A percentile compares a stretch with the other conserved stretches of the same genome.
phyloP scores from a whole-genome alignment of 2,329 filamentous ascomycete genomes.

The Cryphonectria japonica region DNA sequence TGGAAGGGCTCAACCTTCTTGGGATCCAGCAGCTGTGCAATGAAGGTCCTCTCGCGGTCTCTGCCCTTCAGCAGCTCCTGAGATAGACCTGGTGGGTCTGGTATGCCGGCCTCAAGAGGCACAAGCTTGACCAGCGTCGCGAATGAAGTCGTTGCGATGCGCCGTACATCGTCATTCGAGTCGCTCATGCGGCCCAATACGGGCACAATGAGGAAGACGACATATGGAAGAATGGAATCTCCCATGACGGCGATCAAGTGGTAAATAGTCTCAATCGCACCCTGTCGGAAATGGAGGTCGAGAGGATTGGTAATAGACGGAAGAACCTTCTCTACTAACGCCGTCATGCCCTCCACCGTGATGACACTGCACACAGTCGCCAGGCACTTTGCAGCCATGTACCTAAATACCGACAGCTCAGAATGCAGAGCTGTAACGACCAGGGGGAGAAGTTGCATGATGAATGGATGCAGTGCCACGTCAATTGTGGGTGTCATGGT shows the following conservation, averaged over 20 bases:
- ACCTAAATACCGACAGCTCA: slow-evolving; percentile 87
- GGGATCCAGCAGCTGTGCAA: slow-evolving; percentile 91
- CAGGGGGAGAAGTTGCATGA: slow-evolving; percentile 81
- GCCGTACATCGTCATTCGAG: slow-evolving; percentile 90
- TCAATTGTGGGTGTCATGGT: slow-evolving; percentile 92
- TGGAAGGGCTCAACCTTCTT: slow-evolving; percentile 95
- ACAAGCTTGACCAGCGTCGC: slow-evolving; percentile 97
- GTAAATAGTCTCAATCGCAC: slow-evolving; percentile 93
- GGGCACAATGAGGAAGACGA: slow-evolving; percentile 97
- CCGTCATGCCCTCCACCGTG: slow-evolving; percentile 92
- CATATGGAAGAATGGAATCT: slow-evolving; percentile 91
- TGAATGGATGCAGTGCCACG: slow-evolving; percentile 72
- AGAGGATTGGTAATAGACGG: slow-evolving; percentile 90
- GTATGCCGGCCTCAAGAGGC: slow-evolving; percentile 94
- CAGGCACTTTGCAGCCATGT: slow-evolving; percentile 96
- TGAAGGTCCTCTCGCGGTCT: slow-evolving; percentile 94
- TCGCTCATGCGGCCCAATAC: slow-evolving; percentile 98
- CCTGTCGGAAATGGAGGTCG: slow-evolving; percentile 87
- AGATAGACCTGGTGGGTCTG: slow-evolving; percentile 91
- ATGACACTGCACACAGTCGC: slow-evolving; percentile 98
- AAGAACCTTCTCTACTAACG: slow-evolving; percentile 88
- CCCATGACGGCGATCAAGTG: slow-evolving; percentile 99
- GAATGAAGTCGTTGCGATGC: slow-evolving; percentile 95
- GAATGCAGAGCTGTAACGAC: slow-evolving; percentile 88
- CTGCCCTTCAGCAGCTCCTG: slow-evolving; percentile 85